Evolutionary conservation across 2,329 filamentous ascomycete genomes (phyloP).

Genomic region (Drechslerella dactyloides): DNA sequence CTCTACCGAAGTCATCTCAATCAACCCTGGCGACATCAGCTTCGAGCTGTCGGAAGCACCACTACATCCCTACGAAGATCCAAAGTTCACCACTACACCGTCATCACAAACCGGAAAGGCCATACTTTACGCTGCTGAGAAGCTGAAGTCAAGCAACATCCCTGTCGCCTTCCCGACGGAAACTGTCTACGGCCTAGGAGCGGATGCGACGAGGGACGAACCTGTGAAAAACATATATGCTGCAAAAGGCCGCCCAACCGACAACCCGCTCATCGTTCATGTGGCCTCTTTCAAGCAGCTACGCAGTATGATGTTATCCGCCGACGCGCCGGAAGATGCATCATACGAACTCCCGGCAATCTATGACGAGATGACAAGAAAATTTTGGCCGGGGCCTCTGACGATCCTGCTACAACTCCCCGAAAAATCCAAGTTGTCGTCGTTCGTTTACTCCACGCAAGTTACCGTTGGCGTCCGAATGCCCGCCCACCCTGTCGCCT

Average conservation of each 20-base stretch:
- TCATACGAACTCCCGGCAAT: conserved; percentile 68
- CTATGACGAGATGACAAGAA: conserved; percentile 77
- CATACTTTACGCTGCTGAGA: conserved; percentile 70
- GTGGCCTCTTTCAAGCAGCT: conserved; percentile 81
- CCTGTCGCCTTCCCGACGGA: conserved; percentile 97
- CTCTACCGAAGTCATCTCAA: conserved; percentile 47
- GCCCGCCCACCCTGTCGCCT: conserved; percentile 82
- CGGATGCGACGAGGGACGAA: conserved; percentile 83
- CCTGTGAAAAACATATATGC: conserved; percentile 91
- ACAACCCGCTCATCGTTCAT: conserved; percentile 96
- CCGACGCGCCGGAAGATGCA: conserved; percentile 19
- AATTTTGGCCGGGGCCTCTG: conserved; percentile 93
- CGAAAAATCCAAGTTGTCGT: conserved; percentile 71
- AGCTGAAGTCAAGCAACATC: conserved; percentile 69
- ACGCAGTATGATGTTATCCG: conserved; percentile 65
- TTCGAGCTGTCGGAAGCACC: conserved; percentile 36
- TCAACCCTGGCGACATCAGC: conserved; percentile 51
- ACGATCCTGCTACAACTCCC: conserved; percentile 87
- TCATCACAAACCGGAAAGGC: conserved; percentile 55
- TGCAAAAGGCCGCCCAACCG: conserved; percentile 86
- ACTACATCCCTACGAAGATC: conserved; percentile 53
- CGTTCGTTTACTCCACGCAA: conserved; percentile 89
- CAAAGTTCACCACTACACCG: conserved; percentile 50
- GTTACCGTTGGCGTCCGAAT: conserved; percentile 87
- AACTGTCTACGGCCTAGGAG: conserved; percentile 96